Conservation (phyloP, 1,139 yeast genomes). For the Hemisphaericaspora xylanilytica region DNA sequence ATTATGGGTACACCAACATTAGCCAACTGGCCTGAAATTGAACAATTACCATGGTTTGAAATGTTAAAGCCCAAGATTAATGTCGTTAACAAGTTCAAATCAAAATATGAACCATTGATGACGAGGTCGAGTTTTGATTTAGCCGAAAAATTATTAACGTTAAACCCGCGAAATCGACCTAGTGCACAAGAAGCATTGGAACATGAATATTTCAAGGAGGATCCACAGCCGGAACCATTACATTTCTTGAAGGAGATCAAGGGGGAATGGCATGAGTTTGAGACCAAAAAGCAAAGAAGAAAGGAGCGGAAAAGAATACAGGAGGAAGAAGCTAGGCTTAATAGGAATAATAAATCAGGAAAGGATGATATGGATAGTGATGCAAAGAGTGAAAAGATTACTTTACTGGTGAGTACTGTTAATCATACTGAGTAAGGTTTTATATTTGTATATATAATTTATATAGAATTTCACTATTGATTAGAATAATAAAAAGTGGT, state of each 20-base stretch:
- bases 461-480: background rate
- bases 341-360: conserved; percentile 12
- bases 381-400: conserved; percentile 2
- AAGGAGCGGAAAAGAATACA: conserved; percentile 50
- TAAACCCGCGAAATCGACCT: conserved; percentile 71
- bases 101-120: conserved; percentile 46
- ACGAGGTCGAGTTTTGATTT: conserved; percentile 59
- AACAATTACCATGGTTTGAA: conserved; percentile 87
- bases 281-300: conserved; percentile 80
- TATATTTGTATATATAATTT: background rate
- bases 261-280: conserved; percentile 97
- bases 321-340: conserved; percentile 24
- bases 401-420: conserved; percentile 7
- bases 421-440: conserved; percentile 2
- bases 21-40: conserved; percentile 76
- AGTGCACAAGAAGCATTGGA: conserved; percentile 86
- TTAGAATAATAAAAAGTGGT: background rate
- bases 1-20: conserved; percentile 83
- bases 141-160: conserved; percentile 57
- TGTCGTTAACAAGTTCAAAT: conserved; percentile 46
- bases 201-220: conserved; percentile 71
- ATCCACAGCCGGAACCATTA: conserved; percentile 61
- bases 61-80: conserved; percentile 64
- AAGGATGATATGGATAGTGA: conserved; percentile 3
- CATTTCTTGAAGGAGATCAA: conserved; percentile 53